Percentiles rank a stretch among this genome's conserved stretches.
Evolutionary conservation across 371 early-diverging fungal species (phyloP).

Genomic region (Umbelopsis sp.): DNA sequence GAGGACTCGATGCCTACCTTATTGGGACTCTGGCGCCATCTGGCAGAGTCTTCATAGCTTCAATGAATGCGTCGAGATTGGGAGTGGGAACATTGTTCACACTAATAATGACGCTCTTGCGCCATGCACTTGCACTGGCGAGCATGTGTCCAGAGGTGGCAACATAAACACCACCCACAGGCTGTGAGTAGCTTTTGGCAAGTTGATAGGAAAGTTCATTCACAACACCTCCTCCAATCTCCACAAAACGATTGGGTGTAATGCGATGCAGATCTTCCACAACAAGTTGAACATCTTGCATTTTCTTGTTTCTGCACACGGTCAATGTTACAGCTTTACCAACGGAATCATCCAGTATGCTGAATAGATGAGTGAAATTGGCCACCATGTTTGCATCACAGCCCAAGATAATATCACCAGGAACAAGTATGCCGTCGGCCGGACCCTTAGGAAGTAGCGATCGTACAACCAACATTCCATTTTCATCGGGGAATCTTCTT

Average conservation of each 20-base stretch:
- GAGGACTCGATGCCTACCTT: conserved; percentile 28
- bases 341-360: conserved; percentile 69
- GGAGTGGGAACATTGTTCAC: conserved; percentile 78
- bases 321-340: conserved; percentile 58
- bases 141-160: conserved; percentile 76
- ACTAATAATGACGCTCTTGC: conserved; percentile 67
- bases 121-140: conserved; percentile 65
- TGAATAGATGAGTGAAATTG: conserved; percentile 72
- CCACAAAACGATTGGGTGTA: conserved; percentile 74
- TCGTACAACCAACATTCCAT: conserved; percentile 78
- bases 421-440: conserved; percentile 62
- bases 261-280: conserved; percentile 81
- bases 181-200: conserved; percentile 74
- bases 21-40: conserved; percentile 83
- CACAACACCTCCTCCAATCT: conserved; percentile 85
- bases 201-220: conserved; percentile 86
- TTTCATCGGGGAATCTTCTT: conserved; percentile 61
- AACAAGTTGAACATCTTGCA: conserved; percentile 49
- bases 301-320: conserved; percentile 73
- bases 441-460: conserved; percentile 76
- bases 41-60: conserved; percentile 67
- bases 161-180: conserved; percentile 81
- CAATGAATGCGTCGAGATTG: conserved; percentile 76
- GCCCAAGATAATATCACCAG: conserved; percentile 73
- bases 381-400: conserved; percentile 67